A percentile compares a stretch with the other conserved stretches of the same genome.
phyloP scores from a whole-genome alignment of 768 basidiomycete genomes.

The Multifurca ochricompacta region DNA sequence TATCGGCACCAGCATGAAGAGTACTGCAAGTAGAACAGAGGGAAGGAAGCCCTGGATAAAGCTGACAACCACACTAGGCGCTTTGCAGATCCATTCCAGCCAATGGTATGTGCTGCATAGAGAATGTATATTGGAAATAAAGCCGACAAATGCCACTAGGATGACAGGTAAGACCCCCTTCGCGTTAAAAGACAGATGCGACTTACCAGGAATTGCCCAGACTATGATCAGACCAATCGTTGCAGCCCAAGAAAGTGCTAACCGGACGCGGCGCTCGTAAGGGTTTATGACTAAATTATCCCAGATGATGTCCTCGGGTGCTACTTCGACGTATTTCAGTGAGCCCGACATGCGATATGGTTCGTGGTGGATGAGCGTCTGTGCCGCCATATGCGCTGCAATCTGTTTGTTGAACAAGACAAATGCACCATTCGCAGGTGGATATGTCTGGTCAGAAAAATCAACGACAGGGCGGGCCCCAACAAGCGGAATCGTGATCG shows the following conservation, averaged over 20 bases:
- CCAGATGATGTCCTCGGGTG: constrained; percentile 90
- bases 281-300: constrained; percentile 83
- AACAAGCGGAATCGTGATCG: constrained; percentile 7
- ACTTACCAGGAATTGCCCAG: constrained; percentile 79
- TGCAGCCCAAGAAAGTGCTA: constrained; percentile 53
- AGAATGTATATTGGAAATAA: constrained; percentile 68
- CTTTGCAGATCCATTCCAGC: constrained; percentile 77
- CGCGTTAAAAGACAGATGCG: not conserved
- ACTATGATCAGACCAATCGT: constrained; percentile 78
- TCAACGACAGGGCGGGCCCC: constrained; percentile 16
- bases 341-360: constrained; percentile 72
- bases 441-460: constrained; percentile 26
- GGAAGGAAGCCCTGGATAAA: constrained; percentile 89
- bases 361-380: constrained; percentile 68
- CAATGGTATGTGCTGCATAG: constrained; percentile 59
- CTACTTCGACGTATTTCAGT: constrained; percentile 65
- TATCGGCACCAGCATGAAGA: constrained; percentile 88
- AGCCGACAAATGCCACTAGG: constrained; percentile 55
- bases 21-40: constrained; percentile 76
- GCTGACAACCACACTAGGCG: constrained; percentile 64
- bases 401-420: constrained; percentile 93
- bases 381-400: constrained; percentile 80
- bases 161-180: not conserved
- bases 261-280: constrained; percentile 49
- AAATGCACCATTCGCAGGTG: constrained; percentile 54